A percentile compares a stretch with the other conserved stretches of the same genome.
phyloP scores from a whole-genome alignment of 768 basidiomycete species.

The Auriscalpium orientale region DNA sequence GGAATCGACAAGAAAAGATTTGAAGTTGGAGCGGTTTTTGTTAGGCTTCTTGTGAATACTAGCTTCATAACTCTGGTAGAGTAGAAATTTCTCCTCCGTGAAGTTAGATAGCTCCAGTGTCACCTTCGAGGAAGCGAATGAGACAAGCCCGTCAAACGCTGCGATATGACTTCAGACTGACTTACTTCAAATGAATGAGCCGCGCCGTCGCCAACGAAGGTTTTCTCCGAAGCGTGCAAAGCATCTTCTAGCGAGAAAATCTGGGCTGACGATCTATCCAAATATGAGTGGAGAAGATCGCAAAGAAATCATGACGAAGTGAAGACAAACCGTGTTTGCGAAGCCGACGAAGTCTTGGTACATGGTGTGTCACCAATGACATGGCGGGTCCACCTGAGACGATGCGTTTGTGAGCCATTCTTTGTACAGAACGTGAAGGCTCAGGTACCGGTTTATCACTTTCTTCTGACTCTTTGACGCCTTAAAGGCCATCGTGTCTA shows the following conservation, averaged over 20 bases:
- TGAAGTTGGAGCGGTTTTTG: slow-evolving; percentile 47
- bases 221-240: slow-evolving; percentile 50
- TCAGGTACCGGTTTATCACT: slow-evolving; percentile 56
- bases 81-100: slow-evolving; percentile 71
- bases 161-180: not conserved
- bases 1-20: slow-evolving; percentile 69
- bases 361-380: slow-evolving; percentile 28
- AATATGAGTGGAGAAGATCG: no score
- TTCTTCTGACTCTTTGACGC: slow-evolving; percentile 72
- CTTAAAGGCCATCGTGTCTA: slow-evolving; percentile 59
- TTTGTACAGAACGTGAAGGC: not conserved
- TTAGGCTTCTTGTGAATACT: slow-evolving; percentile 67
- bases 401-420: not conserved
- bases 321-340: not conserved
- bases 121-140: slow-evolving; percentile 38
- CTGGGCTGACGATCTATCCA: not conserved
- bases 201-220: slow-evolving; percentile 24
- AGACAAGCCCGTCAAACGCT: not conserved
- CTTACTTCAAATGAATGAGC: slow-evolving; percentile 56
- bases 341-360: not conserved
- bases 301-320: no score
- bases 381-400: slow-evolving; percentile 64
- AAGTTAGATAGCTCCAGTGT: slow-evolving; percentile 69
- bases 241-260: slow-evolving; percentile 37
- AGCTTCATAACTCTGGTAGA: slow-evolving; percentile 73